Evolutionary conservation across 257 asterid species (phyloP).

Genomic region (Petunia secreta): DNA sequence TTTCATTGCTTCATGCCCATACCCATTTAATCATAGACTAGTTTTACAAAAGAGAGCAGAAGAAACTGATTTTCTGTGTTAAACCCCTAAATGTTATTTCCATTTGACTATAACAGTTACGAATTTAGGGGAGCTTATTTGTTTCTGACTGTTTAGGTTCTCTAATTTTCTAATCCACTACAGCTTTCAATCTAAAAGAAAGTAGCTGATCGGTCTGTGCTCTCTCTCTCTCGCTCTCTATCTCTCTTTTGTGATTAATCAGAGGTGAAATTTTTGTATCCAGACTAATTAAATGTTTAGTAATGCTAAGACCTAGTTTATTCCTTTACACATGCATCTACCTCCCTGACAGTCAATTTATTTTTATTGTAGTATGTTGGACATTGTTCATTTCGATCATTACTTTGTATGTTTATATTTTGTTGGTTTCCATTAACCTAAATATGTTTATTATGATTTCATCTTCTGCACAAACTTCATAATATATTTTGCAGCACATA

Average conservation of each 20-base stretch:
- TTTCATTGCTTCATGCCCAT: neutral
- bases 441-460: neutral
- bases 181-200: neutral
- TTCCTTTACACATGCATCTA: constrained; percentile 17
- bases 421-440: constrained; percentile 1
- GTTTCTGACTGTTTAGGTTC: neutral
- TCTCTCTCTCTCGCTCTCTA: neutral
- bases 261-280: no score
- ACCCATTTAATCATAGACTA: constrained; percentile 16
- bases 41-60: constrained; percentile 9
- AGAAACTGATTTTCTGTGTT: neutral
- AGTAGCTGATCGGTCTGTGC: neutral
- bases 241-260: constrained; percentile 9
- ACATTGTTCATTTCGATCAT: neutral
- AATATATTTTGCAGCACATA: neutral
- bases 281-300: no score
- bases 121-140: neutral
- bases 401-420: neutral
- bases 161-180: neutral
- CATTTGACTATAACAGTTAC: constrained; percentile 2
- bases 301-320: neutral
- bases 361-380: constrained; percentile 5
- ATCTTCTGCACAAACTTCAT: neutral
- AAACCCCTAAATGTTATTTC: neutral
- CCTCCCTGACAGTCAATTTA: neutral